phyloP scores from a whole-genome alignment of 139 green algal species.

The Chlamydomonas applanata region DNA sequence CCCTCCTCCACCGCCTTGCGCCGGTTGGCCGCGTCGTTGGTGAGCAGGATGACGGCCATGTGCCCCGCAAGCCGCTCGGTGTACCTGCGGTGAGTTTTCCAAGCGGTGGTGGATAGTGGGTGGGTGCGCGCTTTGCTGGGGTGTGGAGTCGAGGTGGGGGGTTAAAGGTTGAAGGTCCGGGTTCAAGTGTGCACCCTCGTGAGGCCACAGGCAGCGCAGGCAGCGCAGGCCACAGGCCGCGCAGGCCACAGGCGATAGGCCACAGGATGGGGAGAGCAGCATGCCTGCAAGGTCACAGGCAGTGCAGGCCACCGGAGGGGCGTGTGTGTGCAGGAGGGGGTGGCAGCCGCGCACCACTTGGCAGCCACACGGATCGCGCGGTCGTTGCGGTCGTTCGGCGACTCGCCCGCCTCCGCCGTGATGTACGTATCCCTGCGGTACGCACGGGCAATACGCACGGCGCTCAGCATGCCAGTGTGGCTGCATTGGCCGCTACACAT shows the following conservation, averaged over 20 bases:
- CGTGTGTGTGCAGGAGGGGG: no score
- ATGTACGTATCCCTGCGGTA: slow-evolving; percentile 75
- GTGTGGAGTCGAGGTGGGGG: background rate
- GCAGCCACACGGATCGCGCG: slow-evolving; percentile 88
- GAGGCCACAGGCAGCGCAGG: no score
- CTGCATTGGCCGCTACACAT: no score
- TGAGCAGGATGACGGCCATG: slow-evolving; percentile 81
- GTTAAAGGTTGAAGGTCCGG: no score
- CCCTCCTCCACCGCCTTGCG: slow-evolving; percentile 61
- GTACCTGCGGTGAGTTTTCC: slow-evolving; percentile 44
- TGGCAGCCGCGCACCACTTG: slow-evolving; percentile 51
- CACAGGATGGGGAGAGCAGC: no score
- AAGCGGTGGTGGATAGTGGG: no score
- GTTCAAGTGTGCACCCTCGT: background rate
- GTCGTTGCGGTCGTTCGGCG: slow-evolving; percentile 97
- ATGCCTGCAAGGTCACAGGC: no score
- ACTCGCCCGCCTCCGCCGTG: slow-evolving; percentile 67
- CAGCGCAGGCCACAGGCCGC: background rate
- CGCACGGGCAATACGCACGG: background rate
- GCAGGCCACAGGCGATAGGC: no score
- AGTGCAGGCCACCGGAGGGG: no score
- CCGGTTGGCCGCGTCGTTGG: slow-evolving; percentile 85
- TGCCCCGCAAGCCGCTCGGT: slow-evolving; percentile 31
- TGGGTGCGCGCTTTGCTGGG: no score
- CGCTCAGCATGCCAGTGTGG: no score